Evolutionary conservation across 176 grass and related monocot genomes (phyloP), one percentile per base, ranked within the genome.

Genomic region (Aechmea fasciata): DNA sequence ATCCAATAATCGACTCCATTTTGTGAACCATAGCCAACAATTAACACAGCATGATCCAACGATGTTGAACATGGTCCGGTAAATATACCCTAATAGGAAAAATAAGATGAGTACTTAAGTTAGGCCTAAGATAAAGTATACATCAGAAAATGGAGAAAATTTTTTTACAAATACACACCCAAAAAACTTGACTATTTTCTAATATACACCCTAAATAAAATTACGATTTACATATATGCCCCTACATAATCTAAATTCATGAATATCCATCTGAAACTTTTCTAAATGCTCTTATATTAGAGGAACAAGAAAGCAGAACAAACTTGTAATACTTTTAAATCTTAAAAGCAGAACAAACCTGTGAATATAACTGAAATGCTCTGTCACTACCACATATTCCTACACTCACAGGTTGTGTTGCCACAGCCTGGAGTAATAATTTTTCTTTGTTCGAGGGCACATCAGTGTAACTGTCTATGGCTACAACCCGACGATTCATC

Each of bases 1-100:
- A 97, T 92, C 93, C 94, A 97, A 57, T 97, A 97, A 69, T 97
- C 86, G 70, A 89, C 85, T 49, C 84, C 89, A 49, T 82, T 77
- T 73, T 92, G 74, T 69, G 84, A 97, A 61, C 89, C 75, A 85
- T 97, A 97, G 59, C 94, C 94, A 17, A 97, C 94, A 66, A 97
- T 90, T 11, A 97, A 75, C 13, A 97, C 89, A 57, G 94, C 94
- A 70, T 92, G 94, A 77, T 97, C 89, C 76, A 97, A 82, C 65
- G 94, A 85, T 14, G 89, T 90, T 57, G 89, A 85, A 59, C 94
- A 97, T 57, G 94, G 94, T 11, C 94, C 94, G 33, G 85, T 88
- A 28, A 97, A 97, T 63, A 97, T 92, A 61, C 94, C 94, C 93
- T 97, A 82, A 48, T 73, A 77, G 76, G 69, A 33, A 82, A 80